A percentile compares a stretch with the other conserved stretches of the same genome.
Conservation (phyloP, 106 monocot genomes). For the Dactylorhiza incarnata region DNA sequence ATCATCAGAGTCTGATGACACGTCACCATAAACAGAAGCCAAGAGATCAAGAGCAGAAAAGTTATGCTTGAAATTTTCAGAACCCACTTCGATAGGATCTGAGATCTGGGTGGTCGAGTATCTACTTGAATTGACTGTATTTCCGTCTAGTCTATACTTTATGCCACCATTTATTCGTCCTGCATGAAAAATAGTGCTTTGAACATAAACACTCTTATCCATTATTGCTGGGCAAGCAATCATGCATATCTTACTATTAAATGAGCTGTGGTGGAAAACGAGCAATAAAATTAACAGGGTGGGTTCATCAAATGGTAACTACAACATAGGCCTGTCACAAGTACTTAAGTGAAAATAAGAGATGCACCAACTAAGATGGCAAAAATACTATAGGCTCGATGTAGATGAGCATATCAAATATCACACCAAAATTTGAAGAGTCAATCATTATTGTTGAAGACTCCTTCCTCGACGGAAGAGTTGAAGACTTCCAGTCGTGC, state of each 20-base stretch:
- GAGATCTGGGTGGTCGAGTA: constrained; percentile 15
- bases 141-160: constrained; percentile 9
- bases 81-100: constrained; percentile 15
- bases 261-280: background rate
- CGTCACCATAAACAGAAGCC: constrained; percentile 59
- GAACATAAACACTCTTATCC: background rate
- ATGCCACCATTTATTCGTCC: constrained; percentile 4
- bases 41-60: constrained; percentile 77
- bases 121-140: constrained; percentile 8
- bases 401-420: background rate
- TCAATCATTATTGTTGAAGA: too few species aligned
- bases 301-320: background rate
- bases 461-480: too few species aligned
- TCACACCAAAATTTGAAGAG: background rate
- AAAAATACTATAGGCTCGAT: background rate
- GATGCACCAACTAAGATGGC: background rate
- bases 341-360: background rate
- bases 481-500: too few species aligned
- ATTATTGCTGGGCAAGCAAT: background rate
- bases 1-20: constrained; percentile 61
- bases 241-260: background rate
- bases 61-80: constrained; percentile 18
- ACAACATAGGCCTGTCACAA: background rate
- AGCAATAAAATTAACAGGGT: background rate
- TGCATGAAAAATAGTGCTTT: constrained; percentile 7